A percentile compares a stretch with the other conserved stretches of the same genome.
Evolutionary conservation across 495 filamentous ascomycete genomes (phyloP).

Genomic region (Penicillium chermesinum): DNA sequence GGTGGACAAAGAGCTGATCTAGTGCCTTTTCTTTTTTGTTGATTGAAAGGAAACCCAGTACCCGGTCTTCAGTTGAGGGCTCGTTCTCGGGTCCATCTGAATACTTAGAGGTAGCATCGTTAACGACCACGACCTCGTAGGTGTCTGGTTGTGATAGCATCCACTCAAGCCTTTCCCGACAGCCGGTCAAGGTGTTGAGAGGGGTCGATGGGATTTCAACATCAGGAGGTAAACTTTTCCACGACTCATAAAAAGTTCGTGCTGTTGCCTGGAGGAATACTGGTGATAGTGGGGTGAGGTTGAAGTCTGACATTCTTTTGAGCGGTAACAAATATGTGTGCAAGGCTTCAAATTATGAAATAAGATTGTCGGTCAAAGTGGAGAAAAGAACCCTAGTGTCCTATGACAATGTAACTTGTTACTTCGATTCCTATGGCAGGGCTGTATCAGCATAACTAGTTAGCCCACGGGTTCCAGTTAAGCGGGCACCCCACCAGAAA

Average conservation of each 20-base stretch:
- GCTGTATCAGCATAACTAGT: no score
- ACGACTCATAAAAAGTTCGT: background rate
- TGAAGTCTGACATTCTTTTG: background rate
- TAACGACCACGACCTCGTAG: background rate
- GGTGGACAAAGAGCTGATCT: constrained; percentile 1
- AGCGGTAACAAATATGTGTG: no score
- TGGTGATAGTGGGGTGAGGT: background rate
- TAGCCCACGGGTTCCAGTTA: no score
- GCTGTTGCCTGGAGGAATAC: background rate
- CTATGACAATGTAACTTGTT: no score
- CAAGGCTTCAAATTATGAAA: no score
- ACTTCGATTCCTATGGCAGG: no score
- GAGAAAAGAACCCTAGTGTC: no score
- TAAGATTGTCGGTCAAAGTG: no score
- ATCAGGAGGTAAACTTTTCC: background rate
- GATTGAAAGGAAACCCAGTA: background rate
- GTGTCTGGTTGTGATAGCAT: background rate
- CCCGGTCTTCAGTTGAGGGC: background rate
- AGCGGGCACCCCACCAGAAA: no score
- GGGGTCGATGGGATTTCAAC: background rate
- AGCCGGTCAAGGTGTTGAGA: constrained; percentile 3
- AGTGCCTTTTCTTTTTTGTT: constrained; percentile 2
- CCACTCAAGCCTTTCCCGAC: background rate
- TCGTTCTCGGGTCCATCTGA: no score
- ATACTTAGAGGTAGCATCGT: no score